Base-by-base conservation (phyloP, 371 early-diverging fungal genomes). In the Rhizopus microsporus region DNA sequence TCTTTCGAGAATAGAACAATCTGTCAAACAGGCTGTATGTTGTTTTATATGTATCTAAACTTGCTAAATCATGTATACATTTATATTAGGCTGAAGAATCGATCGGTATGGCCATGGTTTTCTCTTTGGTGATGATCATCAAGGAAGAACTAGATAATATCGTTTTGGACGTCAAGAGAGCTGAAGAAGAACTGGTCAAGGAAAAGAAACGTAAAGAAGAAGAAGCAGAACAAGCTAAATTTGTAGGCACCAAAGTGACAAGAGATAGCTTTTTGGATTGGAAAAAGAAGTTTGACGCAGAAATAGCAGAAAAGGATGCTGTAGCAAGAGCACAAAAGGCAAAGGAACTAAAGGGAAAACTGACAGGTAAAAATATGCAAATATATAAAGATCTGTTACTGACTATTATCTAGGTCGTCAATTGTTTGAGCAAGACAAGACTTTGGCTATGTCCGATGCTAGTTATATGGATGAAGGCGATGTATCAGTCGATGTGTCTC, bases 21-120 rank as follows among this genome's bases (percentile, higher is more conserved):
- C 68, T 44, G 60, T 88, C 6, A 62, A 71, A 15, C 74, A 68
- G 23, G 69, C 75, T 23, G 86, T 84, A 75, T 74, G 77, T 58
- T 10, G 42, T 1, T 46, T 42, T 4, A 8, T 37, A 40, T 31
- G 32, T 51, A 23, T 40, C 29, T 23, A 23, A 17, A 44, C 13
- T 34, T 29, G 35, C 43, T 9, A 12, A 44, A 51, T 30, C 29
- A 17, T 9, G 8, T 13, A 15, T 44, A 1, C 50, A n/a, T 43
- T 15, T 42, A 23, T 42, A 15, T 37, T 63, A 80, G 85, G 89
- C 82, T 1, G 88, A 89, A 54, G 89, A 92, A 51, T 85, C 86
- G 52, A 62, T 91, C 50, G 97, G 97, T 16, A 95, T 95, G 94
- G 93, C 86, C 32, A 92, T 94, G 93, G 85, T 94, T 30, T 97